Percentiles rank a stretch among this genome's conserved stretches.
phyloP scores from a whole-genome alignment of 75 land plant genomes.

The Picea sitchensis region DNA sequence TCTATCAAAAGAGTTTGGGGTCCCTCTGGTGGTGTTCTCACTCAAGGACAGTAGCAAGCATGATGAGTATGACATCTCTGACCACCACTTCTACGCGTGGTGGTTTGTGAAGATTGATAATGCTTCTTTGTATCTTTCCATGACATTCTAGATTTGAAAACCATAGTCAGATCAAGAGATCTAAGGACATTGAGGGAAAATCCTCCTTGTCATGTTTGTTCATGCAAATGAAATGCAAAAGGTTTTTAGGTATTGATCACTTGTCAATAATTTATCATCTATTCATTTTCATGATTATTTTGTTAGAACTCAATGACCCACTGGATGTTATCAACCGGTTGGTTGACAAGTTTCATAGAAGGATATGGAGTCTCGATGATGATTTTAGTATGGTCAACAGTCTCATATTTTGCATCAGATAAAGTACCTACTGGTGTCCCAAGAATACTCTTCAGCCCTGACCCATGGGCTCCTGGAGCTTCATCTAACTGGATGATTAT shows the following conservation, averaged over 20 bases:
- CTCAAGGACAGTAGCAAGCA: no score
- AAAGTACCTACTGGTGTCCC: constrained; percentile 60
- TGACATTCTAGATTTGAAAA: neutral
- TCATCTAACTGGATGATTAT: constrained; percentile 63
- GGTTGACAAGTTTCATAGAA: constrained; percentile 63
- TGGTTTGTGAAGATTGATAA: no score
- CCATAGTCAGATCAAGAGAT: neutral
- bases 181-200: neutral
- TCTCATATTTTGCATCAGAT: constrained; percentile 60
- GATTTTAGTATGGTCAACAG: constrained; percentile 83
- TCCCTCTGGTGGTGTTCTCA: no score
- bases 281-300: neutral
- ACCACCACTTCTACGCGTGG: no score
- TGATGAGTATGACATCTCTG: no score
- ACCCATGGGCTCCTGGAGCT: constrained; percentile 74
- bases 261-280: neutral
- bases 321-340: constrained; percentile 31
- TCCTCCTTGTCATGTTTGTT: neutral
- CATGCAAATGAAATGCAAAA: neutral
- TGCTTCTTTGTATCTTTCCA: neutral
- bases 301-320: neutral
- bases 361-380: constrained; percentile 90
- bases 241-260: neutral
- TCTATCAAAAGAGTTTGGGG: no score
- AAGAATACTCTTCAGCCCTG: constrained; percentile 63